Evolutionary conservation across 306 rosid species (phyloP), one percentile per base, ranked within the genome.

Genomic region (Fagus crenata): DNA sequence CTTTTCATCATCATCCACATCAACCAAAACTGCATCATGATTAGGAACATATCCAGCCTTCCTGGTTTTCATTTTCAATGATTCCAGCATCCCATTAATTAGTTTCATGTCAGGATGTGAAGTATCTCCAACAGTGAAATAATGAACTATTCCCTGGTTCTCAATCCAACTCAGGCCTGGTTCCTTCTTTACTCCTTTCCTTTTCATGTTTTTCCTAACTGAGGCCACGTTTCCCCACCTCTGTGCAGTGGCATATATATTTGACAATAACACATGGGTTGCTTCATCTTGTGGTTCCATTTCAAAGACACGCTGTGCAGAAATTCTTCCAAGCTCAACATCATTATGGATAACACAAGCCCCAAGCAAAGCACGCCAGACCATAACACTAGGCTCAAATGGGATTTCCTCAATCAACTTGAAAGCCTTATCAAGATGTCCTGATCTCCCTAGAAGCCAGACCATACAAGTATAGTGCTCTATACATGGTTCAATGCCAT

Each of bases 121-220:
- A 61, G 86, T 80, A 73, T 85, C 92, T 32, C 91, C 90, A 36
- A 91, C 89, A 51, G 82, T 31, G 79, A 93, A 93, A 54, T 84
- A 81, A 83, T 93, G 93, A 71, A 79, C 82, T 5, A 54, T 86
- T 73, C 86, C 91, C 85, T 81, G 88, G 78, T 63, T 89, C 83
- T 89, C 97, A 43, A 93, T 79, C 98, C 97, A 91, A 83, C 97
- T 93, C 33, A 78, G 84, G 39, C 98, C 96, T 0, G 96, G 98
- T 72, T 91, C 98, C 86, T 93, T 91, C 87, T 87, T 91, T 53
- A 93, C 85, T 40, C 87, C 88, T 59, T 84, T 91, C 76, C 84
- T 90, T 80, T 89, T 91, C 98, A 93, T 91, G 83, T 80, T 75
- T 83, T 87, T 93, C 73, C 97, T 81, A 75, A 90, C 84, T 37